Evolutionary conservation across 768 basidiomycete genomes (phyloP), one percentile per base, ranked within the genome.

Genomic region (Lactarius indigo): DNA sequence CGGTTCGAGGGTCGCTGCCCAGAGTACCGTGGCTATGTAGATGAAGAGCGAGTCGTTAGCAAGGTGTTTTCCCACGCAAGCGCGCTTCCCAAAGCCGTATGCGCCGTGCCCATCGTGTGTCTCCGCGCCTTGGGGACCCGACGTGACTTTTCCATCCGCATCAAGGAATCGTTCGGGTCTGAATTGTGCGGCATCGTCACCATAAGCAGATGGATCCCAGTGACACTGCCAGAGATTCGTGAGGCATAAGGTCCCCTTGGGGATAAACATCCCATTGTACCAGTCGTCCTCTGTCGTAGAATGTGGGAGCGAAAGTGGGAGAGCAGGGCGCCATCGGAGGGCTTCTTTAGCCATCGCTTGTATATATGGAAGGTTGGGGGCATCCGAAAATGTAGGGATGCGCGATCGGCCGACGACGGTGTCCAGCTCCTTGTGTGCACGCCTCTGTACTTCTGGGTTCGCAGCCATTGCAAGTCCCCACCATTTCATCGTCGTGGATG

Each of bases 241-340:
- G 26, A 78, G 65, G 41, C 78, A 70, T 4, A 77, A 69, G 2
- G 78, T 74, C n/a, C 77, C 78, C 42, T 73, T 75, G 1, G 79
- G 79, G 18, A 81, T 77, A 60, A 72, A 68, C 58, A 63, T 66
- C 17, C 69, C 73, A 52, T 70, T 65, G 57, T 77, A 78, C 57
- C 54, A 67, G 55, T 77, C 77, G 42, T 76, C 77, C 60, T 68
- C 61, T 65, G 66, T 60, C 61, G 62, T 17, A 35, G 44, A 47
- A 17, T 59, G 65, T 23, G 64, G 63, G 5, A 64, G 5, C 0
- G 37, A 28, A 17, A 65, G 58, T 17, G 61, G 33, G 1, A 63
- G 2, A 6, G 35, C 20, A 9, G 58, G 59, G 17, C 61, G 55
- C 57, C 65, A 68, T 26, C 69, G 66, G 17, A 64, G 57, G 6